Percentiles rank a stretch among this genome's conserved stretches.
These are phyloP conservation scores for Solanum pimpinellifolium DNA, from an alignment of 257 asterid genomes.

Conservation along the genomic window DNA sequence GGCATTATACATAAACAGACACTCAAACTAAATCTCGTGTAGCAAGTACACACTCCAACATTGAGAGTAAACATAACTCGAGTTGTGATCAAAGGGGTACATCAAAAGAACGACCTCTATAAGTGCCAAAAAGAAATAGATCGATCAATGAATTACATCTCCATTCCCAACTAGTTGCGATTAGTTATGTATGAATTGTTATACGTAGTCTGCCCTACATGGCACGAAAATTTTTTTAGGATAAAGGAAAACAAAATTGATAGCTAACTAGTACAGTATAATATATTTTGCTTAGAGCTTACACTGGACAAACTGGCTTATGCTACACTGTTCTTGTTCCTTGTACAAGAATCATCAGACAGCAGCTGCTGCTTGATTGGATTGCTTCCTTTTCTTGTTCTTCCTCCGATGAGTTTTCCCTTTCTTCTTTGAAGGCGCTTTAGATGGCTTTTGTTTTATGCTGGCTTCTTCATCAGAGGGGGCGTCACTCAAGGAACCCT, in stretches of 20 bases:
- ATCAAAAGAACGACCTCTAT: neutral
- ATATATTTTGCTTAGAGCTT: neutral
- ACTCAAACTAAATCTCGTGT: neutral
- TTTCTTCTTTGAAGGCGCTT: conserved; percentile 17
- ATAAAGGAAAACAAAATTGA: neutral
- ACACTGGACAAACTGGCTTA: neutral
- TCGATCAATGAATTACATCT: neutral
- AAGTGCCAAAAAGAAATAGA: neutral
- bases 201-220: neutral
- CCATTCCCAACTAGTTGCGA: neutral
- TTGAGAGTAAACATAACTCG: neutral
- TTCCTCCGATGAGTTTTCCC: conserved; percentile 20
- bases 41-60: neutral
- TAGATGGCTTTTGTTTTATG: conserved; percentile 21
- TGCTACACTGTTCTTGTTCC: neutral
- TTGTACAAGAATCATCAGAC: neutral
- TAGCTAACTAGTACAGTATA: neutral
- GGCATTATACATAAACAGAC: neutral
- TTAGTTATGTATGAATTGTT: neutral
- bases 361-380: neutral
- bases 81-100: neutral
- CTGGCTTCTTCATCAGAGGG: conserved; percentile 24
- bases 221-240: neutral
- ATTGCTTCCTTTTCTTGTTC: conserved; percentile 51
- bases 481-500: conserved; percentile 13